A percentile compares a stretch with the other conserved stretches of the same genome.
These are phyloP conservation scores for Talaromyces sp. DNA, from an alignment of 2,329 filamentous ascomycete species.

Conservation along the genomic window DNA sequence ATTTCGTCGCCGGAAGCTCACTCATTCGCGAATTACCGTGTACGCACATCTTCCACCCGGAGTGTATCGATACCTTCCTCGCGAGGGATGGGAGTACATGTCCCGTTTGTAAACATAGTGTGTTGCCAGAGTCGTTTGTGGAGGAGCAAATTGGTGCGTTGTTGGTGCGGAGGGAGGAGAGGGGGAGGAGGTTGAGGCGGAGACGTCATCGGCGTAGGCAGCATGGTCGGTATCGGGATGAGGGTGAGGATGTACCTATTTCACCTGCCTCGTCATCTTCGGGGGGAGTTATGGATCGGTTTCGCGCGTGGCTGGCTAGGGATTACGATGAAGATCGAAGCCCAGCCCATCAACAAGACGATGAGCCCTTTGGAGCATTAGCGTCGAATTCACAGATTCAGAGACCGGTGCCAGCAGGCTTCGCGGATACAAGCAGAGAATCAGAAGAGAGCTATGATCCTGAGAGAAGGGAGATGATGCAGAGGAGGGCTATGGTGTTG, in stretches of 20 bases:
- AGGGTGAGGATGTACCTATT: not conserved
- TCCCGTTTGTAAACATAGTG: constrained; percentile 83
- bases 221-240: not conserved
- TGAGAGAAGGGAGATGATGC: constrained; percentile 20
- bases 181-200: constrained; percentile 50
- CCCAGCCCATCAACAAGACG: not conserved
- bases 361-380: not conserved
- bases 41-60: constrained; percentile 87
- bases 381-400: not conserved
- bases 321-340: not conserved
- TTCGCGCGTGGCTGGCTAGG: not conserved
- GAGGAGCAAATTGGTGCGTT: constrained; percentile 71
- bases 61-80: constrained; percentile 86
- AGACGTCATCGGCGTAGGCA: not conserved
- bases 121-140: constrained; percentile 67
- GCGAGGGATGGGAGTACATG: constrained; percentile 78
- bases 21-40: constrained; percentile 84
- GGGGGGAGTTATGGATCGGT: not conserved
- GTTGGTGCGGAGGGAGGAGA: constrained; percentile 80
- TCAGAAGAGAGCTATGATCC: constrained; percentile 3
- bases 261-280: not conserved
- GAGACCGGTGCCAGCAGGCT: not conserved
- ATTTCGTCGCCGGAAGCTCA: constrained; percentile 69
- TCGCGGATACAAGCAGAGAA: not conserved
- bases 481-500: constrained; percentile 18